These are phyloP conservation scores for Komagataella phaffii DNA, from an alignment of 805 yeast species.

Conservation along the genomic window DNA sequence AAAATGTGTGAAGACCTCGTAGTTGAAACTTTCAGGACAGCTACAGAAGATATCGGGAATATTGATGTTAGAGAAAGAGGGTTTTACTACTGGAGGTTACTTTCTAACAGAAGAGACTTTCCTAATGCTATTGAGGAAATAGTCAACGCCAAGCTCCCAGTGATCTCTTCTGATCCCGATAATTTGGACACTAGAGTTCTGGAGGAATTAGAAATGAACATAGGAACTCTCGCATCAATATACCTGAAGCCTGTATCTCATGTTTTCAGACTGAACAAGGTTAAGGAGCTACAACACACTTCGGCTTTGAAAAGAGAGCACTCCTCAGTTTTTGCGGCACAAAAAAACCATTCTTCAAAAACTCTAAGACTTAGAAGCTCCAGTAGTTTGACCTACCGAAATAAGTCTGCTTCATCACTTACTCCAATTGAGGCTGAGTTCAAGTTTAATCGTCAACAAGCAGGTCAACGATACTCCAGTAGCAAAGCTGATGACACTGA, in stretches of 20 bases:
- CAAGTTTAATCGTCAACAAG: background rate
- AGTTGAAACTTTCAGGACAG: slow-evolving; percentile 43
- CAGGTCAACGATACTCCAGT: background rate
- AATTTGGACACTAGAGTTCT: slow-evolving; percentile 54
- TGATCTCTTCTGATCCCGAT: slow-evolving; percentile 53
- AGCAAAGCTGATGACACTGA: background rate
- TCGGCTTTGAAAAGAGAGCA: slow-evolving; percentile 22
- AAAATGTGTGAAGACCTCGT: slow-evolving; percentile 39
- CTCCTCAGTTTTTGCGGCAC: background rate
- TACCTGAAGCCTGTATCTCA: slow-evolving; percentile 75
- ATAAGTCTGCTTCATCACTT: background rate
- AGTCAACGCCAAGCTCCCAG: slow-evolving; percentile 49
- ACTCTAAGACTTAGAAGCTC: background rate
- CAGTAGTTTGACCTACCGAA: background rate
- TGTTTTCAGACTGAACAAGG: slow-evolving; percentile 56
- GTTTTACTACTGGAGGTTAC: slow-evolving; percentile 70
- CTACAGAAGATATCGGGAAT: slow-evolving; percentile 63
- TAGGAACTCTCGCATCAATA: slow-evolving; percentile 74
- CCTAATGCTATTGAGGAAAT: slow-evolving; percentile 32
- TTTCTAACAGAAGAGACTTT: slow-evolving; percentile 34
- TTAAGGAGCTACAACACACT: slow-evolving; percentile 33
- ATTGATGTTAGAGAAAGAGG: slow-evolving; percentile 87
- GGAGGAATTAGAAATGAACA: slow-evolving; percentile 71
- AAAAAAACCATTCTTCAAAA: background rate
- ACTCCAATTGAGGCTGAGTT: background rate